Conservation (phyloP, 441 rosid genomes). For the Brassica hybrid region DNA sequence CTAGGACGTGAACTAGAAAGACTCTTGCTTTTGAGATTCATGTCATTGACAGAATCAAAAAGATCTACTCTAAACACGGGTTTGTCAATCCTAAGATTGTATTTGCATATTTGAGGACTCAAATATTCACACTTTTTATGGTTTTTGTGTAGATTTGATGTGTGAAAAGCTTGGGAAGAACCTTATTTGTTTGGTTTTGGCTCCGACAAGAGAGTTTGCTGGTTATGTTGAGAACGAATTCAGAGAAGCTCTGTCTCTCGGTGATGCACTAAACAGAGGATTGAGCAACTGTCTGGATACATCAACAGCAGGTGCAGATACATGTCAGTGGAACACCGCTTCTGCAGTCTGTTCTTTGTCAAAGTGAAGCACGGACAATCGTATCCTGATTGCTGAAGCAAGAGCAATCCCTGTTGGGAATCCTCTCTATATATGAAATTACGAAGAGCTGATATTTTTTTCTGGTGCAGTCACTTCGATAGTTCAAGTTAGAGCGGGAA, state of each 20-base stretch:
- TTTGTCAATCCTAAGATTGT: conserved; percentile 40
- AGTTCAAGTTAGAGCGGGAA: too few species aligned
- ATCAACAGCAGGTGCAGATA: neutral
- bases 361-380: too few species aligned
- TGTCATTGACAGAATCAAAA: conserved; percentile 67
- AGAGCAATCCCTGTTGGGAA: too few species aligned
- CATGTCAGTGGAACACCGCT: too few species aligned
- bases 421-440: too few species aligned
- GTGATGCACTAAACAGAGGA: neutral
- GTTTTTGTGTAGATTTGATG: conserved; percentile 11
- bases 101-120: neutral
- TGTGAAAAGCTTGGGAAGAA: conserved; percentile 71
- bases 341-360: too few species aligned
- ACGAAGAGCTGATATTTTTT: too few species aligned
- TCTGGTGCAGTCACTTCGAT: too few species aligned
- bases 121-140: neutral
- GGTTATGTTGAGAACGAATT: conserved; percentile 93
- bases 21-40: conserved; percentile 94
- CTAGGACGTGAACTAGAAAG: conserved; percentile 91
- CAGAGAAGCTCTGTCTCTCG: conserved; percentile 57
- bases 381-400: too few species aligned
- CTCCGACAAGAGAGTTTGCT: conserved; percentile 97
- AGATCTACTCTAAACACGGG: conserved; percentile 82
- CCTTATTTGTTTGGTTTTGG: conserved; percentile 78
- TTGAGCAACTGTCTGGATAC: neutral